Evolutionary conservation across 2,329 filamentous ascomycete species (phyloP).

Genomic region (Sporothrix globosa): DNA sequence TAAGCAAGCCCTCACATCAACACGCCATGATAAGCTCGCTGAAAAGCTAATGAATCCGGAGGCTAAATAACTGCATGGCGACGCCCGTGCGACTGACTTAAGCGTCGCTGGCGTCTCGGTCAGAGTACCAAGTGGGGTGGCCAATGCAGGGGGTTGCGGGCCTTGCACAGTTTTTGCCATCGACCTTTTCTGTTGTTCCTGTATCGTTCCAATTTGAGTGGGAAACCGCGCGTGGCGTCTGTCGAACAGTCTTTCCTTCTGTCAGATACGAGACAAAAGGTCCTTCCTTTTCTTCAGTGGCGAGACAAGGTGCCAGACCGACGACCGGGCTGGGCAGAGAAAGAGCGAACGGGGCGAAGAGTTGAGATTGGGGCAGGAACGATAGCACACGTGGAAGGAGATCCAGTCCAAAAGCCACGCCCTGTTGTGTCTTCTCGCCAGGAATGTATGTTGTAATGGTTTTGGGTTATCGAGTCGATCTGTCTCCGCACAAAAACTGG

Average conservation of each 20-base stretch:
- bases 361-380: not conserved
- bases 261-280: not conserved
- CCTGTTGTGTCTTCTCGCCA: not conserved
- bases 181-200: not conserved
- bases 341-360: not conserved
- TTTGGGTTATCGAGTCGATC: constrained; percentile 13
- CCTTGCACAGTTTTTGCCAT: not conserved
- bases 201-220: not conserved
- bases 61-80: constrained; percentile 28
- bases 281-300: not conserved
- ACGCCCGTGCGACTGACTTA: constrained; percentile 26
- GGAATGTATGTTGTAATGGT: too few species aligned
- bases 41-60: constrained; percentile 11
- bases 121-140: constrained; percentile 25
- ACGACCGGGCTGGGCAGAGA: not conserved
- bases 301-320: not conserved
- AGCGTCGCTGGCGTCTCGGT: constrained; percentile 26
- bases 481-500: constrained; percentile 24
- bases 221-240: not conserved
- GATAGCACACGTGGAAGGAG: not conserved
- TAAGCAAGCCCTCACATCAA: not conserved
- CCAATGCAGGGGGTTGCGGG: constrained; percentile 27
- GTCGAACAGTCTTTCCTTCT: not conserved
- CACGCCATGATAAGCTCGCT: not conserved
- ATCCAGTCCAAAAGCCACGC: not conserved